Conservation (phyloP, 2,329 filamentous ascomycete genomes). For the Apiospora arundinis region DNA sequence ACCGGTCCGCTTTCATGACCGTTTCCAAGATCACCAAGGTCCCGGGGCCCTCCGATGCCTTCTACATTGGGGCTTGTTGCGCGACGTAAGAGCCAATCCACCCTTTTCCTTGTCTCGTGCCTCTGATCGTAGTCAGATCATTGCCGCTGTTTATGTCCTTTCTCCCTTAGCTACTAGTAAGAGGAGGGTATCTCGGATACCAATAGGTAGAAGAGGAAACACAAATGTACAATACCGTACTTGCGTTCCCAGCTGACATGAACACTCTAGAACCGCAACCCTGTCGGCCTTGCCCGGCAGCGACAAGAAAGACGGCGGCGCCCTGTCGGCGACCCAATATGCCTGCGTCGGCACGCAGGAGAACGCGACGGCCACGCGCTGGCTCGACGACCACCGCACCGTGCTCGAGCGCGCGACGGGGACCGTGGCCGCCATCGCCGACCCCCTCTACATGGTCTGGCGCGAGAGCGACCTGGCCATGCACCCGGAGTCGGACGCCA, state of each 20-base stretch:
- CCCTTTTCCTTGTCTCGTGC: background rate
- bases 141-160: background rate
- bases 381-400: conserved; percentile 9
- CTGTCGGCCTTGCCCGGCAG: background rate
- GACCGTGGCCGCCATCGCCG: conserved; percentile 19
- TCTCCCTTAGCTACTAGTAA: too few relatives aligned
- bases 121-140: background rate
- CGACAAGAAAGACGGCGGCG: background rate
- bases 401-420: conserved; percentile 9
- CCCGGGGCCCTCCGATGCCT: conserved; percentile 1
- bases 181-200: background rate
- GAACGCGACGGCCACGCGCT: conserved; percentile 12
- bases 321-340: background rate
- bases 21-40: conserved; percentile 23
- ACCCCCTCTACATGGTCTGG: conserved; percentile 26
- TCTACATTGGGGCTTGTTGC: conserved; percentile 24
- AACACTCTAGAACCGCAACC: background rate
- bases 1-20: conserved; percentile 22
- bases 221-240: background rate
- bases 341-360: conserved; percentile 7
- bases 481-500: conserved; percentile 22
- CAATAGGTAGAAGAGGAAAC: background rate
- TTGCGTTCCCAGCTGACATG: background rate
- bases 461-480: conserved; percentile 19
- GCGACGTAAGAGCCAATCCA: background rate